phyloP scores from a whole-genome alignment of 2,329 filamentous ascomycete species.

The Fusarium torulosum region DNA sequence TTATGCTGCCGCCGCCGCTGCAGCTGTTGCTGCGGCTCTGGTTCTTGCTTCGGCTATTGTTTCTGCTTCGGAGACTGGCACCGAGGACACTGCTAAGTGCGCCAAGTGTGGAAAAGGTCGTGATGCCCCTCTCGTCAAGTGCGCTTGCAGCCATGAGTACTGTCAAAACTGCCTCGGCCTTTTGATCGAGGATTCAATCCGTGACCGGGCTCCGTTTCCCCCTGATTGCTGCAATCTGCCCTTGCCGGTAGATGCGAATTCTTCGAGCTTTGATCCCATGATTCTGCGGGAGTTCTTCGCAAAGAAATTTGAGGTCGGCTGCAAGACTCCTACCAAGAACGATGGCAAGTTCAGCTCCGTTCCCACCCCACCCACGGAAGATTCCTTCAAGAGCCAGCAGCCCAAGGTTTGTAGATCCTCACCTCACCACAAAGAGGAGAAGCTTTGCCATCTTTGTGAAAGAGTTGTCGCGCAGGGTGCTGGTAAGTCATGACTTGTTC shows the following conservation, averaged over 20 bases:
- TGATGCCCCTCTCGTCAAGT: neutral
- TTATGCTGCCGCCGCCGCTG: no score
- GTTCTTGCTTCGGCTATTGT: no score
- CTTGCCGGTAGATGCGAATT: constrained; percentile 14
- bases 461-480: neutral
- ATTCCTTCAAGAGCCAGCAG: neutral
- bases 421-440: neutral
- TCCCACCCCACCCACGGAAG: neutral
- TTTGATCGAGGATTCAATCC: constrained; percentile 8
- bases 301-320: neutral
- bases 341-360: neutral
- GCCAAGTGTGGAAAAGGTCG: no score
- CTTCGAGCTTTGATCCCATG: neutral
- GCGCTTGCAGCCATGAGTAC: constrained; percentile 14
- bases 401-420: no score
- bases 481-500: constrained; percentile 2
- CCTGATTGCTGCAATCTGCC: constrained; percentile 7
- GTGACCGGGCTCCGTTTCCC: neutral
- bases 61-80: no score
- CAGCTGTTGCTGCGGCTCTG: no score
- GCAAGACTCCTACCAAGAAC: fast-evolving
- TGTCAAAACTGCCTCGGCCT: constrained; percentile 11
- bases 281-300: neutral
- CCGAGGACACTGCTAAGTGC: no score
- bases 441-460: neutral